Conservation (phyloP, 2,329 filamentous ascomycete species). For the Alternaria panax region DNA sequence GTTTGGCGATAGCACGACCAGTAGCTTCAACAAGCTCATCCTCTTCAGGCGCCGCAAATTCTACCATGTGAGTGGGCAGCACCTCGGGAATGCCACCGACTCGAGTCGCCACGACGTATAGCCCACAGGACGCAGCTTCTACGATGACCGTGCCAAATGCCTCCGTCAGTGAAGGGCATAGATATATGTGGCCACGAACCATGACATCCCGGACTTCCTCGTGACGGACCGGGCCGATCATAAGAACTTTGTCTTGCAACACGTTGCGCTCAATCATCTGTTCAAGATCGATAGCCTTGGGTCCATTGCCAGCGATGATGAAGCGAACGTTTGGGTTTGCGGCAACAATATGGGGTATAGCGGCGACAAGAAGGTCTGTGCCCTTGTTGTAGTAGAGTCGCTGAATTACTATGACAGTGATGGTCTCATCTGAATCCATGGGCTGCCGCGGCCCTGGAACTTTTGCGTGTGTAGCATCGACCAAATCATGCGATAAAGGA, state of each 20-base stretch:
- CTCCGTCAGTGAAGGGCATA: constrained; percentile 93
- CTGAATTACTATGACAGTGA: constrained; percentile 97
- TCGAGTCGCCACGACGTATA: constrained; percentile 96
- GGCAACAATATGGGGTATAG: constrained; percentile 89
- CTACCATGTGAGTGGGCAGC: constrained; percentile 93
- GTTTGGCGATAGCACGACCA: constrained; percentile 82
- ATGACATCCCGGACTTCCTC: constrained; percentile 98
- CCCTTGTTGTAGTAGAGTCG: constrained; percentile 99
- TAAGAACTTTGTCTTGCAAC: constrained; percentile 89
- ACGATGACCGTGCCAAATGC: constrained; percentile 98
- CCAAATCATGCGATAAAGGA: constrained; percentile 63
- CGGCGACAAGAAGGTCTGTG: constrained; percentile 94
- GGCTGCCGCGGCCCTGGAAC: constrained; percentile 67
- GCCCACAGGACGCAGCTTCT: constrained; percentile 91
- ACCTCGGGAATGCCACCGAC: constrained; percentile 98
- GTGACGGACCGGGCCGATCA: constrained; percentile 90
- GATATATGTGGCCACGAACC: constrained; percentile 94
- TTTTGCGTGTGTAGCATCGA: constrained; percentile 34
- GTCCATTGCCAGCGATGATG: constrained; percentile 93
- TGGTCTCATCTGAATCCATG: constrained; percentile 81
- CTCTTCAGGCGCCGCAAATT: constrained; percentile 95
- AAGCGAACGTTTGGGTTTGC: constrained; percentile 93
- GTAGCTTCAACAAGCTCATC: constrained; percentile 92
- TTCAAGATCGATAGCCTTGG: constrained; percentile 96
- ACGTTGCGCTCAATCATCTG: constrained; percentile 98